Percentiles rank a stretch among this genome's conserved stretches.
These are phyloP conservation scores for Xylaria nigripes DNA, from an alignment of 495 filamentous ascomycete genomes.

Conservation along the genomic window DNA sequence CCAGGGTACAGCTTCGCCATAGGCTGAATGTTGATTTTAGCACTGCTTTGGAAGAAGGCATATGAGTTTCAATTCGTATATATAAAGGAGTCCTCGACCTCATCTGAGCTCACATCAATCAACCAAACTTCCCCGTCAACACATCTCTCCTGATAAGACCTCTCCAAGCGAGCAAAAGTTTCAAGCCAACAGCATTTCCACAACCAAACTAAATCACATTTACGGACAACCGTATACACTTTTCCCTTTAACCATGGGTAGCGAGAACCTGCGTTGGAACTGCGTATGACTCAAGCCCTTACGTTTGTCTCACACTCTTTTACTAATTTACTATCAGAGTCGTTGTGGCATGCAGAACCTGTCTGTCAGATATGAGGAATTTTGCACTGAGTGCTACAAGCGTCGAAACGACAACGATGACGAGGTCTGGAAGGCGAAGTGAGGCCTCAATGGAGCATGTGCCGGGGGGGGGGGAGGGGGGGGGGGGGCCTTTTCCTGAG, in stretches of 20 bases:
- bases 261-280: background rate
- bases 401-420: background rate
- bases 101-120: background rate
- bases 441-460: too few species aligned
- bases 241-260: too few species aligned
- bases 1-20: background rate
- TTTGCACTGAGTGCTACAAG: background rate
- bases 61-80: background rate
- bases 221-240: background rate
- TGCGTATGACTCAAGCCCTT: constrained; percentile 1
- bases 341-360: background rate
- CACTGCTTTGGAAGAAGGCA: background rate
- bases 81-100: background rate
- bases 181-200: too few species aligned
- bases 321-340: background rate
- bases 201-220: background rate
- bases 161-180: too few species aligned
- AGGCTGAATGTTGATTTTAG: background rate
- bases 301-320: background rate
- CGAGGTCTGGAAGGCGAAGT: background rate
- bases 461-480: too few species aligned
- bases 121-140: background rate
- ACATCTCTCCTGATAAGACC: too few species aligned
- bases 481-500: too few species aligned
- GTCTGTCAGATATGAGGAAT: background rate